Percentiles rank a stretch among this genome's conserved stretches.
Evolutionary conservation across 371 early-diverging fungal species (phyloP).

Genomic region (Coemansia sp.): DNA sequence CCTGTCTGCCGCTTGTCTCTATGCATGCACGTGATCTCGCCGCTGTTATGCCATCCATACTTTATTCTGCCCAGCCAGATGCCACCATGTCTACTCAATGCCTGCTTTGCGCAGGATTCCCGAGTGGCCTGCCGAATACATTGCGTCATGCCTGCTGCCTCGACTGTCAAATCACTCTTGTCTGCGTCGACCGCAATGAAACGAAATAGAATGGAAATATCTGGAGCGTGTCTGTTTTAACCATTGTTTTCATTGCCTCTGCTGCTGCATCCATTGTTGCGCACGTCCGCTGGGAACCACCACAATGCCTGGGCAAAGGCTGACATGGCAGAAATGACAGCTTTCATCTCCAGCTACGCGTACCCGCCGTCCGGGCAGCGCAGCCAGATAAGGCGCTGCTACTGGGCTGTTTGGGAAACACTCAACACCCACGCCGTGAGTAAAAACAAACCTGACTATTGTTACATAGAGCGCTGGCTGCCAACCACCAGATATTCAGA

Average conservation of each 20-base stretch:
- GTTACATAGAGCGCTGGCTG: neutral
- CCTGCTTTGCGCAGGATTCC: no score
- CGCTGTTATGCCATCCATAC: neutral
- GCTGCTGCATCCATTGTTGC: slow-evolving; percentile 9
- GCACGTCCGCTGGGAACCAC: slow-evolving; percentile 4
- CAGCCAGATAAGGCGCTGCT: slow-evolving; percentile 2
- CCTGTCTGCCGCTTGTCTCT: neutral
- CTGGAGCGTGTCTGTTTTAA: slow-evolving; percentile 1
- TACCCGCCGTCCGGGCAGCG: neutral
- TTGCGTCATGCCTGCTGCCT: neutral
- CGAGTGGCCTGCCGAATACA: neutral
- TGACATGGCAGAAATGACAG: neutral
- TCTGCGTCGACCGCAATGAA: neutral
- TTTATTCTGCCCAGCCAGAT: neutral
- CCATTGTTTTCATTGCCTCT: slow-evolving; percentile 3
- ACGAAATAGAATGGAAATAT: neutral
- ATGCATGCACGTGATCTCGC: neutral
- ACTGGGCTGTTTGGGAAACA: neutral
- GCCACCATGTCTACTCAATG: neutral
- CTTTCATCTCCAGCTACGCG: neutral
- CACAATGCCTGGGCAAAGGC: slow-evolving; percentile 1
- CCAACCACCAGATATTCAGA: neutral
- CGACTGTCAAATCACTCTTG: neutral
- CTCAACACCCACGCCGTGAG: neutral
- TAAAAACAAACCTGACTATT: slow-evolving; percentile 5